Conservation (phyloP, 148 eudicot genomes). For the Fagopyrum homotropicum region DNA sequence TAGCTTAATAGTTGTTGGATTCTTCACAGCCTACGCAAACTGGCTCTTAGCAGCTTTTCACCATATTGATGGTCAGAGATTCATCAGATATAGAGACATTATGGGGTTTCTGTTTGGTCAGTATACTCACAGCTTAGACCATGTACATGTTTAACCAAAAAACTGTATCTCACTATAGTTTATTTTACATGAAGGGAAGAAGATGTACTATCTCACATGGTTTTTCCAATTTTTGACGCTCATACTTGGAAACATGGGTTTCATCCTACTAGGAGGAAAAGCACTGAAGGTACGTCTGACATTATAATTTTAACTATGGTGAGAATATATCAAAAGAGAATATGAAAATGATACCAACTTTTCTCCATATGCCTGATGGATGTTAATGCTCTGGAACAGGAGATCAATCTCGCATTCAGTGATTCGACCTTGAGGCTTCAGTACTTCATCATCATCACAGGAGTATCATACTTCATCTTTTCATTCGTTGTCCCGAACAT, state of each 20-base stretch:
- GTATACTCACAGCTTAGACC: background rate
- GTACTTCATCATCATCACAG: slow-evolving; percentile 52
- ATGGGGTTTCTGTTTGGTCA: slow-evolving; percentile 29
- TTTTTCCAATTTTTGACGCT: slow-evolving; percentile 35
- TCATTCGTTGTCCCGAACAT: slow-evolving; percentile 47
- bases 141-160: background rate
- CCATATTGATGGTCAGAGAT: slow-evolving; percentile 30
- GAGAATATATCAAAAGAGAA: background rate
- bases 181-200: slow-evolving; percentile 30
- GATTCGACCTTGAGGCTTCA: slow-evolving; percentile 50
- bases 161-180: background rate
- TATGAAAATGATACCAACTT: background rate
- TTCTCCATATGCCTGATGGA: background rate
- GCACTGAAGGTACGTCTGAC: slow-evolving; percentile 41
- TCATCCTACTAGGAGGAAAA: slow-evolving; percentile 63
- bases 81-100: slow-evolving; percentile 34
- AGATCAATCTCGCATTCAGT: slow-evolving; percentile 41
- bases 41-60: slow-evolving; percentile 41
- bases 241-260: slow-evolving; percentile 50
- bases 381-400: slow-evolving; percentile 24
- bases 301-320: background rate
- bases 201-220: slow-evolving; percentile 51
- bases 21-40: slow-evolving; percentile 29
- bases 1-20: slow-evolving; percentile 22
- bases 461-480: slow-evolving; percentile 38